Conservation (phyloP, 2,329 filamentous ascomycete species). For the Botrytis galanthina region DNA sequence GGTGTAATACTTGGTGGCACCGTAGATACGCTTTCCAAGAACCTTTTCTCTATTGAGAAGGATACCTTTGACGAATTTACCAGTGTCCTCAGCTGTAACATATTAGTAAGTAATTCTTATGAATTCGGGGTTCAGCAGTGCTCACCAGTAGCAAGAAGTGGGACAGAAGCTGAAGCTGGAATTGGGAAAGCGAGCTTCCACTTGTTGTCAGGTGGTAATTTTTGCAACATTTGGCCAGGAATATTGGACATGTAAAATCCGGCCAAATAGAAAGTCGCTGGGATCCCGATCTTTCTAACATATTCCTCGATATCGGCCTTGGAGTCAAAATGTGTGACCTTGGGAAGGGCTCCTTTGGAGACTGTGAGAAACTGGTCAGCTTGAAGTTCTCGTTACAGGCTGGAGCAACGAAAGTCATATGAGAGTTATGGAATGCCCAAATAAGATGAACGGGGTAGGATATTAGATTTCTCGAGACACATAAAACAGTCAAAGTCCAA, state of each 20-base stretch:
- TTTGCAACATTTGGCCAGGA: constrained; percentile 31
- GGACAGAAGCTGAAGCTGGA: constrained; percentile 37
- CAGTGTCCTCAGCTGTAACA: constrained; percentile 36
- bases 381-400: not conserved
- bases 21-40: constrained; percentile 46
- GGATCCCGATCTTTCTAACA: constrained; percentile 41
- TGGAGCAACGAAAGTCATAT: not conserved
- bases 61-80: constrained; percentile 39
- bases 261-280: constrained; percentile 49
- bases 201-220: constrained; percentile 35
- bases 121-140: not conserved
- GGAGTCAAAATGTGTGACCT: constrained; percentile 43
- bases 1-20: constrained; percentile 45
- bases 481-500: not conserved
- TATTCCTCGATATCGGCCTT: constrained; percentile 43
- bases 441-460: not conserved
- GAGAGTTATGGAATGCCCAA: not conserved
- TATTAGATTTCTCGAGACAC: not conserved
- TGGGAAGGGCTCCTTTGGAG: constrained; percentile 42
- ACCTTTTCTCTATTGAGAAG: constrained; percentile 39
- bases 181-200: constrained; percentile 35
- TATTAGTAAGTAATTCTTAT: not conserved
- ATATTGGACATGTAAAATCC: constrained; percentile 54
- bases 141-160: constrained; percentile 37
- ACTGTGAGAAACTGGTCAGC: constrained; percentile 33